Evolutionary conservation across 768 basidiomycete species (phyloP), one percentile per base, ranked within the genome.

Genomic region (Cubamyces sp.): DNA sequence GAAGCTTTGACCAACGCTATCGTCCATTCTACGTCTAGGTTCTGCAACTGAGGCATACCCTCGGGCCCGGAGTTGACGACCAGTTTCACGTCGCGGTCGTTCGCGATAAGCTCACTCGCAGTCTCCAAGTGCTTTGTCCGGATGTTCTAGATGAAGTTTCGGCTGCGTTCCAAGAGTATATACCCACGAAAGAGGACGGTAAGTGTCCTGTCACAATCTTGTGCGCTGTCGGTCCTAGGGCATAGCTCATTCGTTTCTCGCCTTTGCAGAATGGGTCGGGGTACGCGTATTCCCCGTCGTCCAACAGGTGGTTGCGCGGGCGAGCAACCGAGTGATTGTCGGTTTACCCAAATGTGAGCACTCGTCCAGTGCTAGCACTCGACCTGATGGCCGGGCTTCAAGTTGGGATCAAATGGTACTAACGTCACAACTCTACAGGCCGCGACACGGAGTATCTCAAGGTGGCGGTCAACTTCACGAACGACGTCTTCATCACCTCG

Each of bases 51-150:
- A 16, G 59, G 28, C 58, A 60, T 42, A 64, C 63, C 12, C 63
- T 64, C 23, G 63, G 58, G 9, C 63, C 63, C 5, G 53, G 46
- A 18, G 42, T 55, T 3, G 63, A 64, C 15, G 64, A 65, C 55
- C 64, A 53, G n/a, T 66, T 60, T 16, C 68, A 68, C 41, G 61
- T 68, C 30, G 57, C 57, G 5, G 65, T 66, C 51, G 65, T 68
- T 15, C 57, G 63, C 34, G 63, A 61, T 14, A 64, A 66, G 53
- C 65, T 68, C 54, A 68, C 65, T 14, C 52, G 63, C 16, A 64
- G 66, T 55, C 23, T 68, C 23, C 63, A 39, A 5, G 26, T 41
- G 3, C 28, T 68, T 9, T 58, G 55, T 21, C 58, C 65, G 9
- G 68, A 64, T 26, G 64, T 68, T 2, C 12, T 62, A 6, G 68